phyloP scores from a whole-genome alignment of 2,329 filamentous ascomycete genomes.

The Davidsoniella australis region DNA sequence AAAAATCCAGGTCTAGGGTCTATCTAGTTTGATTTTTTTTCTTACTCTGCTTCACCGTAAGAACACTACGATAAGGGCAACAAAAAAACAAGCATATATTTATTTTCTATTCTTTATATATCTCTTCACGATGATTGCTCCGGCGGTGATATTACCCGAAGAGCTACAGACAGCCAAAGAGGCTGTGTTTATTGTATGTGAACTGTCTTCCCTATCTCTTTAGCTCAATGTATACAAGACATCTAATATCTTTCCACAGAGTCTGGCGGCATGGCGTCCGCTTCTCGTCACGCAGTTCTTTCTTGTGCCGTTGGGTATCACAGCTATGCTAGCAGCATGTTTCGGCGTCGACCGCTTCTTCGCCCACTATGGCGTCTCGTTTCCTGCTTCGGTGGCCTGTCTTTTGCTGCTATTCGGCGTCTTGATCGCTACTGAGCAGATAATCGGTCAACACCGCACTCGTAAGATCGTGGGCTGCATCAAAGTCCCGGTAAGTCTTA shows the following conservation, averaged over 20 bases:
- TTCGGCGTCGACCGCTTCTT: conserved; percentile 29
- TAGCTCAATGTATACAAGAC: too few species aligned
- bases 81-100: too few species aligned
- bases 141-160: too few species aligned
- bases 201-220: too few species aligned
- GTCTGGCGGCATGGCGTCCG: conserved; percentile 1
- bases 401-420: conserved; percentile 36
- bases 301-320: conserved; percentile 29
- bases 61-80: too few species aligned
- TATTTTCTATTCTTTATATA: too few species aligned
- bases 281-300: conserved; percentile 27
- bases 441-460: conserved; percentile 32
- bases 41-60: too few species aligned
- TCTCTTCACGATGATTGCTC: too few species aligned
- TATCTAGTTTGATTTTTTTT: too few species aligned
- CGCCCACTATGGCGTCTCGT: conserved; percentile 30
- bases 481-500: conserved; percentile 32
- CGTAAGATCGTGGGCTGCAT: conserved; percentile 30
- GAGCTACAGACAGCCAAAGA: too few species aligned
- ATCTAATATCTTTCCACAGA: not conserved
- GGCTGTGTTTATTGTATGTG: too few species aligned
- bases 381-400: conserved; percentile 42
- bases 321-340: conserved; percentile 24
- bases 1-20: too few species aligned
- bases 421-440: conserved; percentile 28